Base-by-base conservation (phyloP, 108 stramenopile genomes). In the Chaetoceros tenuissimus region DNA sequence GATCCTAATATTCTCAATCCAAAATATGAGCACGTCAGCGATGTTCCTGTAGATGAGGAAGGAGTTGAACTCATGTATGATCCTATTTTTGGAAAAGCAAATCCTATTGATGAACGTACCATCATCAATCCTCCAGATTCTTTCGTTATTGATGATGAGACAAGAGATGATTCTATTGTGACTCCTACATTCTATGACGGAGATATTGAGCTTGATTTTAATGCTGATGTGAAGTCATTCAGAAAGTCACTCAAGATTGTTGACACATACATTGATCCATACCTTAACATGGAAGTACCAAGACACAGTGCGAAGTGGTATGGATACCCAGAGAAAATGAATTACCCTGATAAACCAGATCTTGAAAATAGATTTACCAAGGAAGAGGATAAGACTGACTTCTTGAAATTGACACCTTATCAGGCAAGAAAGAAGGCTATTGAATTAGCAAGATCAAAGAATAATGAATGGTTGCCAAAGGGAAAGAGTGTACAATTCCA, bases 381-480 rank as follows among this genome's bases (percentile, higher is more conserved):
- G 31, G 67, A 69, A 7, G 72, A 79, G 31, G 74, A 85, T 31
- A 27, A 56, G 44, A 87, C 85, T 13, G 78, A 85, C 52, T 92
- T 87, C 66, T 74, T 78, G 58, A 69, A 65, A 1, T 44, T 85
- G 63, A 69, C 71, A 7, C 89, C 89, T 7, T 75, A 68, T 20
- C 71, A 58, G 31, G 89, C 89, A 20, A 68, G 84, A 17, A 60
- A 69, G 30, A 51, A 57, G 48, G 89, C 89, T 3, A 72, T 85
- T 23, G 73, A 87, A 56, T 56, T 84, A 73, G 89, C 89, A 10
- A 73, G 89, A n/a, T 34, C 81, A 30, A 85, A 85, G 57, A 92
- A 92, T 59, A 79, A 84, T 28, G 85, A 92, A 51, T 92, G 89
- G 89, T 57, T 92, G 54, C 82, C 86, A 1, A 67, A 68, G 47